phyloP scores from a whole-genome alignment of 225 moss, liverwort and hornwort species.

The Rhytidiadelphus loreus region DNA sequence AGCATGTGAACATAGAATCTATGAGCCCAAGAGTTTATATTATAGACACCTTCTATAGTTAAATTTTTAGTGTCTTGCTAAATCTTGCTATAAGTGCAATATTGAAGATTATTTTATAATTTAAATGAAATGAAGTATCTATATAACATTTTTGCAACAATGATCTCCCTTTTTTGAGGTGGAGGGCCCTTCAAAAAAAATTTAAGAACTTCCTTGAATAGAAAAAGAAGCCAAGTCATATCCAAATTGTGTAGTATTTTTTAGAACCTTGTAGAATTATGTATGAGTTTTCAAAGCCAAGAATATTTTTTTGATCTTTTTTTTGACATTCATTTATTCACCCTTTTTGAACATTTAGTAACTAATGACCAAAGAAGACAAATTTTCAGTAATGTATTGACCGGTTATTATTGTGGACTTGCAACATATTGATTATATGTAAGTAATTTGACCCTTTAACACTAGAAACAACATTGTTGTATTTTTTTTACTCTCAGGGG shows the following conservation, averaged over 20 bases:
- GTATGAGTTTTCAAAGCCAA: background rate
- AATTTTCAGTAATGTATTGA: background rate
- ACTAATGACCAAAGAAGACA: background rate
- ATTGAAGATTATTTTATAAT: background rate
- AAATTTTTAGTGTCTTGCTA: too few species aligned
- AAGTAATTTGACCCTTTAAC: background rate
- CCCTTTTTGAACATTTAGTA: background rate
- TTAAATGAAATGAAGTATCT: background rate
- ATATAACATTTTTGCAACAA: background rate
- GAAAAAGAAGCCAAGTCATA: background rate
- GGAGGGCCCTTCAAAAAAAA: accelerated
- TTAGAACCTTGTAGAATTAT: background rate
- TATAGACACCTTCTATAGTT: too few species aligned
- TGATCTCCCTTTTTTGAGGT: background rate
- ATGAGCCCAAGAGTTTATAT: too few species aligned
- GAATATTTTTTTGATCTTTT: background rate
- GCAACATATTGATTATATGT: too few species aligned
- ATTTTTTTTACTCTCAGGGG: too few species aligned
- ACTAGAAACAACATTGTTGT: background rate
- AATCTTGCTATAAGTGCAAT: background rate
- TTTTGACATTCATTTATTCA: background rate
- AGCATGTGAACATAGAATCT: too few species aligned
- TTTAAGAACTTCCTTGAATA: background rate
- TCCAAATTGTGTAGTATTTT: background rate
- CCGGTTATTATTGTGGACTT: background rate